Evolutionary conservation across 306 rosid genomes (phyloP).

Genomic region (Pachyrhizus erosus): DNA sequence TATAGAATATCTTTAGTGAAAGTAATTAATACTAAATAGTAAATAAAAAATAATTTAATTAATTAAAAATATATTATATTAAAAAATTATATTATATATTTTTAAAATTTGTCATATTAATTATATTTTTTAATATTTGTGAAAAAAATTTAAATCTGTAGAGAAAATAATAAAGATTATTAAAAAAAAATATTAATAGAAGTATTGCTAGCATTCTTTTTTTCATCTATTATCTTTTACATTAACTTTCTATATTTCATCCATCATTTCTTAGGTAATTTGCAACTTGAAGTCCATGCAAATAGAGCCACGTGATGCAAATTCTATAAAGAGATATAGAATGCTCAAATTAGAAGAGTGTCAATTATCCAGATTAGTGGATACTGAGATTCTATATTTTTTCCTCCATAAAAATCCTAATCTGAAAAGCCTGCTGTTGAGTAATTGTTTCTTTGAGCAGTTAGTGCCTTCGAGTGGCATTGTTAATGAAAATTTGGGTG

Average conservation of each 20-base stretch:
- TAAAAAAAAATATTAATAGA: no score
- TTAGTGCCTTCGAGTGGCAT: neutral
- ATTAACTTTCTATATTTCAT: neutral
- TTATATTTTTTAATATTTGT: no score
- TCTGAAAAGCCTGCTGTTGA: neutral
- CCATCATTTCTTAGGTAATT: conserved; percentile 5
- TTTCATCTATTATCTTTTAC: neutral
- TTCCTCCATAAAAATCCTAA: conserved; percentile 35
- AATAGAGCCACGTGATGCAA: neutral
- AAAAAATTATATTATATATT: no score
- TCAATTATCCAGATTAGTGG: neutral
- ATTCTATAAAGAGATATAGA: neutral
- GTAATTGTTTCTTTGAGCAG: neutral
- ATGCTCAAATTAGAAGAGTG: neutral
- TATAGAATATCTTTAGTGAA: no score
- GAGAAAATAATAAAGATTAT: no score
- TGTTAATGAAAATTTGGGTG: neutral
- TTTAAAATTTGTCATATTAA: no score
- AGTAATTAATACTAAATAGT: no score
- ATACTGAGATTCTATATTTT: conserved; percentile 4
- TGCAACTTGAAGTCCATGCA: conserved; percentile 23
- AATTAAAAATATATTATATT: no score
- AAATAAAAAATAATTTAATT: no score
- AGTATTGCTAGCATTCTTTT: no score
- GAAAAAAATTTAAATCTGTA: no score